Conservation (phyloP, 2,329 filamentous ascomycete species). For the Diaporthe sp. region DNA sequence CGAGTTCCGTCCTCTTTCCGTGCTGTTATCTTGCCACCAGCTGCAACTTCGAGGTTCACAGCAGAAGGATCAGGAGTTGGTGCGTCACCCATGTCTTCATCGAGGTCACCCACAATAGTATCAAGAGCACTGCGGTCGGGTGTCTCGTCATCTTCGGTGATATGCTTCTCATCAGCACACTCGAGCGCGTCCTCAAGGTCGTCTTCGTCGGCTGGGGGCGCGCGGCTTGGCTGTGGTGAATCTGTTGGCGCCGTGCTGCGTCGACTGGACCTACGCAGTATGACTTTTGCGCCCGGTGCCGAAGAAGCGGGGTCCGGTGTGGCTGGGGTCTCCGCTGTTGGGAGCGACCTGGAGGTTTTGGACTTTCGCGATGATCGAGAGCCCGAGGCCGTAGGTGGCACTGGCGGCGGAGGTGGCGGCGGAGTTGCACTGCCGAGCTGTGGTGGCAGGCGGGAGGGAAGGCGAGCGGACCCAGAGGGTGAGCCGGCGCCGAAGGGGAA, state of each 20-base stretch:
- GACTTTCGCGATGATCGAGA: constrained; percentile 61
- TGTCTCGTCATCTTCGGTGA: constrained; percentile 79
- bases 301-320: constrained; percentile 61
- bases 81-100: constrained; percentile 84
- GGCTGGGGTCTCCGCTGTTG: constrained; percentile 55
- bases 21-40: constrained; percentile 89
- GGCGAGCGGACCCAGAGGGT: constrained; percentile 62
- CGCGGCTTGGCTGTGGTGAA: constrained; percentile 63
- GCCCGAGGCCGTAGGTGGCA: constrained; percentile 56
- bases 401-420: constrained; percentile 50
- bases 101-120: constrained; percentile 90
- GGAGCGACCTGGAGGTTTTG: constrained; percentile 60
- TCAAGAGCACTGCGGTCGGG: constrained; percentile 80
- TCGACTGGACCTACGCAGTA: constrained; percentile 73
- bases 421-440: constrained; percentile 43
- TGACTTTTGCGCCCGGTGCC: constrained; percentile 69
- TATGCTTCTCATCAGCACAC: constrained; percentile 90
- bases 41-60: constrained; percentile 90
- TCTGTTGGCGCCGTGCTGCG: constrained; percentile 68
- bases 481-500: constrained; percentile 65
- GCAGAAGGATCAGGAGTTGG: constrained; percentile 84
- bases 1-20: constrained; percentile 92
- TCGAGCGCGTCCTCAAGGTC: constrained; percentile 81
- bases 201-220: constrained; percentile 71
- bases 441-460: constrained; percentile 55